Evolutionary conservation across 305 asterid species (phyloP), one percentile per base, ranked within the genome.

Genomic region (Vinca major): DNA sequence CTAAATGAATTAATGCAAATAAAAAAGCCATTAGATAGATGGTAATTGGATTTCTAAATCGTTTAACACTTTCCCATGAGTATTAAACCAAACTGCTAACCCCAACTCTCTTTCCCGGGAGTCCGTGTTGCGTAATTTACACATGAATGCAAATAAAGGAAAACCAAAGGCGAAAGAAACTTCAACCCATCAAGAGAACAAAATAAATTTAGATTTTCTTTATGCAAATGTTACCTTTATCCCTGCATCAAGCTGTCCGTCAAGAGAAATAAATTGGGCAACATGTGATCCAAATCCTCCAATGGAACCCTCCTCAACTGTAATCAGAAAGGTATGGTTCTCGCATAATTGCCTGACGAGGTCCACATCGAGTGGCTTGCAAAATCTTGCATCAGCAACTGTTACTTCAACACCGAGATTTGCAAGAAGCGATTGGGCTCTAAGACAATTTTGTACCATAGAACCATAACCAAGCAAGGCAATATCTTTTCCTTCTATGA

Each of bases 241-340:
- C 74, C 93, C 90, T 3, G 86, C 91, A 72, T 92, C 98, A 50
- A 92, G 92, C 77, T 78, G 87, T 56, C 96, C 97, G 56, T 90
- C 94, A 5, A 92, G 93, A 44, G 96, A 75, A n/a, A 92, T 72
- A 77, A 92, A 92, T 71, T 88, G 94, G 50, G 97, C 95, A 50
- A 92, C 93, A 49, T 88, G 98, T 12, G 95, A 85, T 44, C 97
- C 95, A 66, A 92, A 92, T 14, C 98, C 98, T 80, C 96, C 97
- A 5, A 92, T 71, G 1, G 96, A 82, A 40, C 97, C 96, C 76
- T 92, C 97, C 84, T 92, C 97, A 5, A 92, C 95, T 0, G 98
- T 92, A 17, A 92, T 80, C 65, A 90, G 79, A 76, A 82, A 86
- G 2, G 73, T 37, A 66, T 92, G 98, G 73, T 87, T 83, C 79